Base-by-base conservation (phyloP, 257 asterid genomes). In the Nicotiana tabacum region DNA sequence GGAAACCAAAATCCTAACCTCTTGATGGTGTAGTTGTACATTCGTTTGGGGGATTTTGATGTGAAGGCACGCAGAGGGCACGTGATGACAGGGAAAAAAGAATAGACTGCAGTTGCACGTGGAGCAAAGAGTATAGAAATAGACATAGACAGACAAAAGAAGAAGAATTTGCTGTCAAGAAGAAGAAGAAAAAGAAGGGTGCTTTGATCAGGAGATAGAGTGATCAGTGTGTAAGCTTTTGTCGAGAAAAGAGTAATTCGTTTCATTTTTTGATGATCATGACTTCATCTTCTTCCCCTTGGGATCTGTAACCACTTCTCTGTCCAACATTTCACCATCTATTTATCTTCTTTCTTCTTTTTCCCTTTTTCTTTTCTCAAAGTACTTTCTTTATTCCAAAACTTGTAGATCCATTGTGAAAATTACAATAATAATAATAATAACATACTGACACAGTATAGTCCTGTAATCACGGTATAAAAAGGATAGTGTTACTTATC, bases 101-200 rank as follows among this genome's bases (percentile, higher is more conserved):
- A 15, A 15, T 77, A 60, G 37, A 60, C 60, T 18, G 48, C 72
- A 78, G 53, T 29, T 66, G 90, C 89, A 89, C 91, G 90, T 86
- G 91, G 82, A 66, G 39, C 37, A 37, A n/a, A 61, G 86, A 29
- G 76, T 37, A 0, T 43, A 43, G 9, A 1, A 30, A 39, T 8
- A 9, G 43, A 37, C 64, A 81, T 74, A 68, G 74, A 43, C 12
- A 30, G 85, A 87, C 86, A 85, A 67, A 80, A 81, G 74, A 62
- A 69, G 83, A 32, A 78, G 68, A 62, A 80, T 83, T 82, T 65
- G 85, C 82, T 70, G 86, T 82, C 84, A 68, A 66, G 48, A 77
- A 82, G 65, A 24, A 78, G 82, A 32, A 76, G 60, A 74, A 61
- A 66, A 33, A 32, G 29, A 2, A 67, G 30, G 30, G 18, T 11